phyloP scores from a whole-genome alignment of 2,329 filamentous ascomycete species.

The Verticillium klebahnii region DNA sequence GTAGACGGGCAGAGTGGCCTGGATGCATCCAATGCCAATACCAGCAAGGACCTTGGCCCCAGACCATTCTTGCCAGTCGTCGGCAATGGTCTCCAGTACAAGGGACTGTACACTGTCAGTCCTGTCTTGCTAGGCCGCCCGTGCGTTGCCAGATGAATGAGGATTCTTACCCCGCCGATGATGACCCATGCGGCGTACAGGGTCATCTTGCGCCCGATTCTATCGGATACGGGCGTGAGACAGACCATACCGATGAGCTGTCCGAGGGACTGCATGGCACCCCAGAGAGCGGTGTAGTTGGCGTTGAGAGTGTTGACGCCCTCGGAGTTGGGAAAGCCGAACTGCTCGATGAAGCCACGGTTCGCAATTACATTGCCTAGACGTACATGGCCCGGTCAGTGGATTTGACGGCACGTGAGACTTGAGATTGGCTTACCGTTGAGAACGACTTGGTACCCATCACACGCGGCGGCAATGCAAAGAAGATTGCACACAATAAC shows the following conservation, averaged over 20 bases:
- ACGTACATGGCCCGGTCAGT: slow-evolving; percentile 14
- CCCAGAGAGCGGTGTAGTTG: slow-evolving; percentile 29
- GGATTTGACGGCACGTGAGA: not conserved
- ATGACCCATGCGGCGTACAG: slow-evolving; percentile 25
- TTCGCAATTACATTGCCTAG: slow-evolving; percentile 31
- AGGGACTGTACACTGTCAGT: slow-evolving; percentile 19
- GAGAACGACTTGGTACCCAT: slow-evolving; percentile 21
- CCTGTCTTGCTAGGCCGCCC: no score
- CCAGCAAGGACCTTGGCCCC: slow-evolving; percentile 27
- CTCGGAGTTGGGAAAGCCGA: slow-evolving; percentile 18
- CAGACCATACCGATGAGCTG: slow-evolving; percentile 32
- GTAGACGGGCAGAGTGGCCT: slow-evolving; percentile 35
- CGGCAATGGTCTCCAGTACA: slow-evolving; percentile 29
- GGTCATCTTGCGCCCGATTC: slow-evolving; percentile 23
- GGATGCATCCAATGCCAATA: slow-evolving; percentile 35
- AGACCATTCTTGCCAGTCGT: slow-evolving; percentile 33
- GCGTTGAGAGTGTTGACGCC: slow-evolving; percentile 25
- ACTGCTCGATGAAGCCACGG: slow-evolving; percentile 29
- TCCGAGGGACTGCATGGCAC: slow-evolving; percentile 33
- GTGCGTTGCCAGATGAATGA: no score
- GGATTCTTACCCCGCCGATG: slow-evolving; percentile 11
- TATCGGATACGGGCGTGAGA: slow-evolving; percentile 18
- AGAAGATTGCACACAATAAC: slow-evolving; percentile 15
- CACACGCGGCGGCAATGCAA: slow-evolving; percentile 19
- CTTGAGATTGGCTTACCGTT: not conserved